Evolutionary conservation across 768 basidiomycete genomes (phyloP).

Genomic region (Rubroboletus satanas): DNA sequence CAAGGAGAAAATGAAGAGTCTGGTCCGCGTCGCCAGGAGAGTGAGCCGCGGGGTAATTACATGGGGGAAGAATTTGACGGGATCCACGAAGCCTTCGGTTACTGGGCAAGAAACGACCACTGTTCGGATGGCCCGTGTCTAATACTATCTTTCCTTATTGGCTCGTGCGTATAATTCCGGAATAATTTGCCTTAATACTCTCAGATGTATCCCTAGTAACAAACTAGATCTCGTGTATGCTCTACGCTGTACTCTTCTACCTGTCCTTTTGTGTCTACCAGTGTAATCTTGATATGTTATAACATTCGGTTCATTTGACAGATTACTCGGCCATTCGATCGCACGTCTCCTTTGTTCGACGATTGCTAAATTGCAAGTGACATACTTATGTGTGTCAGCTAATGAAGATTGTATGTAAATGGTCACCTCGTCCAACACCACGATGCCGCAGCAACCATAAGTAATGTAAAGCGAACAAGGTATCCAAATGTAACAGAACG

Average conservation of each 20-base stretch:
- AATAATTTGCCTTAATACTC: not conserved
- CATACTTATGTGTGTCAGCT: not conserved
- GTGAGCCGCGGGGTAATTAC: slow-evolving; percentile 27
- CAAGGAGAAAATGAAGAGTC: slow-evolving; percentile 18
- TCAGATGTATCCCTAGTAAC: slow-evolving; percentile 25
- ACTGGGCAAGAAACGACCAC: not conserved
- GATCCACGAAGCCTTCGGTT: slow-evolving; percentile 7
- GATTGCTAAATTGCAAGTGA: too few relatives aligned
- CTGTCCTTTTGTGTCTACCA: slow-evolving; percentile 5
- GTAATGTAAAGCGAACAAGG: not conserved
- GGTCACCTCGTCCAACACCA: not conserved
- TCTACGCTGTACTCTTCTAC: slow-evolving; percentile 8
- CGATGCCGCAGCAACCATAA: not conserved
- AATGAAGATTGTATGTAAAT: not conserved
- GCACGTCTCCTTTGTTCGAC: not conserved
- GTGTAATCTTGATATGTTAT: slow-evolving; percentile 14
- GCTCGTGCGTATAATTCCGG: slow-evolving; percentile 7
- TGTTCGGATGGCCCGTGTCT: not conserved
- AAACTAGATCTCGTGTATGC: slow-evolving; percentile 11
- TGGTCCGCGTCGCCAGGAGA: slow-evolving; percentile 22
- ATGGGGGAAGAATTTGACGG: slow-evolving; percentile 30
- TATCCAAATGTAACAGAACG: not conserved
- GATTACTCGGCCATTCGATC: not conserved
- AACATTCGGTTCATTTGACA: not conserved
- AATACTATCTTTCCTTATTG: slow-evolving; percentile 7